Base-by-base conservation (phyloP, 192 early-diverging fungal genomes). In the Gaertneriomyces semiglobifer region DNA sequence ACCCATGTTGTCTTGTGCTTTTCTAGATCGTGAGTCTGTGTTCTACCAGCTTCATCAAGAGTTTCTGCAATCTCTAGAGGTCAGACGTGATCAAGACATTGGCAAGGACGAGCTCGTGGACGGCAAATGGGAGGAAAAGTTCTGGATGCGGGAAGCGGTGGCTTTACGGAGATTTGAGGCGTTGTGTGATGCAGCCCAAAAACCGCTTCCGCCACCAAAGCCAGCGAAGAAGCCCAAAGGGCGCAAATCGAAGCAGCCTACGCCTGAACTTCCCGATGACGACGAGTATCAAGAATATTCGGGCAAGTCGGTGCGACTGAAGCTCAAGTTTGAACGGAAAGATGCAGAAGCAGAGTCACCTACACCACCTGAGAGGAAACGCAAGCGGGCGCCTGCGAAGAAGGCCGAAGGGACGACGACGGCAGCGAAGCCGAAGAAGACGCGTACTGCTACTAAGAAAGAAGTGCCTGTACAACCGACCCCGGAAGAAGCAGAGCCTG, bases 141-240 rank as follows among this genome's bases (percentile, higher is more conserved):
- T 83, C 60, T 83, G 81, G 81, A 80, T 80, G 81, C 61, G 73
- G 8, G 78, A 83, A 61, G 54, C 74, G 44, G 75, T 78, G 39
- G 76, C 71, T 4, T 55, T 79, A 25, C 76, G 76, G 51, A 33
- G 81, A 18, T 77, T 83, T 62, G 77, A 83, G 45, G 55, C 71
- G 2, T 68, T 83, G 14, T 71, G 62, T 60, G 72, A 79, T 43
- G 66, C 70, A 20, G 74, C 69, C 12, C 14, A 74, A 33, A 79
- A 79, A 33, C 25, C 42, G 62, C 57, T 48, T 51, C 66, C 58
- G 18, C 25, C 25, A 33, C 14, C 14, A 65, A 20, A 67, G 64
- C n/a, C 58, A 46, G 19, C 58, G 66, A 8, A 62, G 41, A 63
- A 69, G 52, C 25, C 25, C 25, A 16, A 43, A 48, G 53, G 57